Percentiles rank a stretch among this genome's conserved stretches.
Conservation (phyloP, 441 rosid genomes). For the Macaranga tanarius region DNA sequence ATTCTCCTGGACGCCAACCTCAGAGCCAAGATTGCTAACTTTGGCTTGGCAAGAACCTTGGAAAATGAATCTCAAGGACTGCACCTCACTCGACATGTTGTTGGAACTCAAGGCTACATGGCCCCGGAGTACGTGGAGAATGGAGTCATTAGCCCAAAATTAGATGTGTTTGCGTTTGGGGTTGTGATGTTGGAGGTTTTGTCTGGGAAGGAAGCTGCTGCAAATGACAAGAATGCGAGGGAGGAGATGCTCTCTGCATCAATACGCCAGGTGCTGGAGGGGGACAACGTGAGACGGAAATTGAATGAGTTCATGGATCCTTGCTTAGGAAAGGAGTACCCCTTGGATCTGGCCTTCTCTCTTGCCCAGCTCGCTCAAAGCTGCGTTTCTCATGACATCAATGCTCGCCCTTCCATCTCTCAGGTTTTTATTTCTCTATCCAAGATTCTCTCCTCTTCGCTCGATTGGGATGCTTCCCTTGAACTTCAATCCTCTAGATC, state of each 20-base stretch:
- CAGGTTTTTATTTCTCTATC: constrained; percentile 56
- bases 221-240: constrained; percentile 31
- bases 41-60: constrained; percentile 66
- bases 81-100: constrained; percentile 77
- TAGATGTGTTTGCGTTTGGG: constrained; percentile 84
- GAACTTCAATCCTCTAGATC: constrained; percentile 53
- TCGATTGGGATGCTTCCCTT: constrained; percentile 88
- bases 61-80: constrained; percentile 39
- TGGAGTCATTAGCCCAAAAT: constrained; percentile 69
- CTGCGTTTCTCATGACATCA: constrained; percentile 61
- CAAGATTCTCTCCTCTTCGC: constrained; percentile 67
- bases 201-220: constrained; percentile 68
- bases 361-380: constrained; percentile 68
- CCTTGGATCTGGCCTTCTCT: constrained; percentile 75
- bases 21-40: constrained; percentile 75
- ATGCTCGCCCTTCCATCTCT: constrained; percentile 54
- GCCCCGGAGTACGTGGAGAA: constrained; percentile 88
- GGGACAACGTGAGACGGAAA: constrained; percentile 66
- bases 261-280: constrained; percentile 57
- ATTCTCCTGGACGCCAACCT: constrained; percentile 68
- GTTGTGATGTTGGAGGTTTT: constrained; percentile 77
- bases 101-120: constrained; percentile 83
- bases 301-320: constrained; percentile 63
- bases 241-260: constrained; percentile 47
- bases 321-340: constrained; percentile 55